Evolutionary conservation across 352 stramenopile genomes (phyloP).

Genomic region (Phytophthora syringae): DNA sequence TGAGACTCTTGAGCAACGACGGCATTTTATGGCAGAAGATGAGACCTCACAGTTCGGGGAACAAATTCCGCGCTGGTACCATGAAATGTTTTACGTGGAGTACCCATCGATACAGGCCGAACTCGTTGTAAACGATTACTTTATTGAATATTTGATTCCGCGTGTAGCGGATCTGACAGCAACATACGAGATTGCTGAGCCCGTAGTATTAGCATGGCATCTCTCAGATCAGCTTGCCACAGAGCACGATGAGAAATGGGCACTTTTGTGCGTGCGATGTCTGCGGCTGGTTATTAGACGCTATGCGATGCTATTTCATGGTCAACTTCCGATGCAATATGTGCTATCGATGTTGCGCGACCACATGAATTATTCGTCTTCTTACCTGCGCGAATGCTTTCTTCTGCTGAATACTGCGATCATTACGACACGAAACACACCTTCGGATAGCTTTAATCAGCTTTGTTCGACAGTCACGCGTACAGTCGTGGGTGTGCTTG

Average conservation of each 20-base stretch:
- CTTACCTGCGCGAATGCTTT: slow-evolving; percentile 80
- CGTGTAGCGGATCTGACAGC: slow-evolving; percentile 67
- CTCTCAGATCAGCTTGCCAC: slow-evolving; percentile 74
- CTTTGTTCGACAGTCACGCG: slow-evolving; percentile 53
- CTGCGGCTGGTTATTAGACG: slow-evolving; percentile 73
- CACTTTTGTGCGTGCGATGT: slow-evolving; percentile 66
- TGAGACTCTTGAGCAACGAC: slow-evolving; percentile 41
- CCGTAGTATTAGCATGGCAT: slow-evolving; percentile 82
- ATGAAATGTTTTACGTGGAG: slow-evolving; percentile 84
- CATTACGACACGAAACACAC: slow-evolving; percentile 64
- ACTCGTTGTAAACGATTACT: slow-evolving; percentile 83
- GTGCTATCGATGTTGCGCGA: slow-evolving; percentile 53
- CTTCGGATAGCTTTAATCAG: slow-evolving; percentile 69
- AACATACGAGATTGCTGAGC: slow-evolving; percentile 74
- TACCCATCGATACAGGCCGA: slow-evolving; percentile 79
- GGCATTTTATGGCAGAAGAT: slow-evolving; percentile 17
- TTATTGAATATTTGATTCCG: slow-evolving; percentile 78
- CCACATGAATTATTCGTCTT: slow-evolving; percentile 63
- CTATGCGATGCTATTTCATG: slow-evolving; percentile 84
- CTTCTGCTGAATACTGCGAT: slow-evolving; percentile 78
- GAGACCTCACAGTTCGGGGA: slow-evolving; percentile 19
- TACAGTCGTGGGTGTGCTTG: slow-evolving; percentile 65
- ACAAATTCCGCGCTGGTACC: slow-evolving; percentile 61
- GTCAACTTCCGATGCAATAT: slow-evolving; percentile 66
- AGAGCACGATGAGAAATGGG: slow-evolving; percentile 66